Evolutionary conservation across 257 asterid species (phyloP), one percentile per base, ranked within the genome.

Genomic region (Forsythia viridissima): DNA sequence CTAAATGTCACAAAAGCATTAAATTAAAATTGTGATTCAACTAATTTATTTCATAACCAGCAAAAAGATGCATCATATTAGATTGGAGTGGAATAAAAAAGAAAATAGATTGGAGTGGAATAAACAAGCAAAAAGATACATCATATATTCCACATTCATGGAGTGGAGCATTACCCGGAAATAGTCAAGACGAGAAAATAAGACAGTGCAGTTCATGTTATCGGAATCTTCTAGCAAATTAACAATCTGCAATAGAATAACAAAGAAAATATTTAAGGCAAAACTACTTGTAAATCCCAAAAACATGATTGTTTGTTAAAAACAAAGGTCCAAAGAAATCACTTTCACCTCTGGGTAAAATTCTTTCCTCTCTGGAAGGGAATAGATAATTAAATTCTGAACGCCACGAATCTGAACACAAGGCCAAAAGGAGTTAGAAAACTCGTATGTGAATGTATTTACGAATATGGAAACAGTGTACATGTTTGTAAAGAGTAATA

Each of bases 291-390:
- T 37, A 77, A 74, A 73, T 36, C 51, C 55, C 59, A 70, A 42
- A 52, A 61, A 4, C 63, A 21, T 36, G 37, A 74, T 63, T 63
- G 39, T 5, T 4, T 63, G 18, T 7, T 3, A 15, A 9, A 51
- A 24, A 61, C 10, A 79, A 40, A 20, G 42, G 30, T 75, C 57
- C 40, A 52, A 42, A 8, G 73, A 73, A 57, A 21, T 69, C 43
- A 75, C 34, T 71, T 69, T 73, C 73, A 95, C 99, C 99, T 95
- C 97, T 8, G 98, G 94, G 86, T 95, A 95, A 84, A 95, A 91
- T 80, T 95, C 98, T 85, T 91, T 93, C 73, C 98, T 86, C 90
- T 95, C 98, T 6, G 99, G 99, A 77, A 93, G 89, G 57, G 99
- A 95, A 83, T 92, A 95, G 51, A 95, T 73, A 40, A 95, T 90